Evolutionary conservation across 164 flowering plant species (phyloP), one percentile per base, ranked within the genome.

Genomic region (Tetrastigma voinierianum): DNA sequence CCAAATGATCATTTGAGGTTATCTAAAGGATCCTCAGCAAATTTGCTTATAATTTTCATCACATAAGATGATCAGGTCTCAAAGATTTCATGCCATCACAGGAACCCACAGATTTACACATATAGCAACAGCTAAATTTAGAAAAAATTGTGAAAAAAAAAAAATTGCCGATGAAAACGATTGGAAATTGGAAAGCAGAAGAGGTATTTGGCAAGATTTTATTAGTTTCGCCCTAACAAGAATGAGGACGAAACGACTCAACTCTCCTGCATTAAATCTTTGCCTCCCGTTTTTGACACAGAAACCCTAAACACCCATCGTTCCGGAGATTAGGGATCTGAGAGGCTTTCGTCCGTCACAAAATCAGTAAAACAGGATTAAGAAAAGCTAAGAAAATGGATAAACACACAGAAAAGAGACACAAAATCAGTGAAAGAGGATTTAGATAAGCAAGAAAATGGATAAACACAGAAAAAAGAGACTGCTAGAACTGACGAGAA

Each of bases 21-120:
- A 32, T 1, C 4, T 3, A 52, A 68, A 65, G 66, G 65, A 21
- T 71, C 84, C 89, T 83, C 86, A 82, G 86, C 16, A 45, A 48
- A 65, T 62, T 68, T 82, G 86, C 86, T 82, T 80, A 55, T 71
- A 69, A 46, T 70, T 82, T 57, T 80, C 84, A 81, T 82, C 84
- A 81, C 74, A 75, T 55, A 48, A 24, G 63, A 79, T 18, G 55
- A 76, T 85, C 89, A 85, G 89, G 84, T 85, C 89, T 85, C 89
- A 85, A 85, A 82, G 89, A 85, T 85, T 58, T 15, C 85, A 83
- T 82, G 81, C 86, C 89, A 85, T 85, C 89, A 85, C 66, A 21
- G 89, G 86, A 80, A 17, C 75, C 81, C 64, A 54, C 11, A 18
- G 40, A 32, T 3, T 32, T 4, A 32, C 40, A 32, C 40, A 3